Percentiles rank a stretch among this genome's conserved stretches.
Evolutionary conservation across 2,329 filamentous ascomycete species (phyloP).

Genomic region (Penicillium sp.): DNA sequence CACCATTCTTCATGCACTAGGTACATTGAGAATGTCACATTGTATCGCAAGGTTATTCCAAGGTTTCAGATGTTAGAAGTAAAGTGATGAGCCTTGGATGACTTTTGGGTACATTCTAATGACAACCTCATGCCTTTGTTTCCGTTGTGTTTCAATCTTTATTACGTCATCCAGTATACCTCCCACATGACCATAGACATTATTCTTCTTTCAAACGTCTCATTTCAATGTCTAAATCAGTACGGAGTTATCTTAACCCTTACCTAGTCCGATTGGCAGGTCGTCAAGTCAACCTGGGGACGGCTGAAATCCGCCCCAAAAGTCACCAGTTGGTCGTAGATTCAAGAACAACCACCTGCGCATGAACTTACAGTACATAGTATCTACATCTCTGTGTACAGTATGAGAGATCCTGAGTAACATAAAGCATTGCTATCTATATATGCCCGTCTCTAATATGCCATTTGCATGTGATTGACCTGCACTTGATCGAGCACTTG

Average conservation of each 20-base stretch:
- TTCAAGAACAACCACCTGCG: no score
- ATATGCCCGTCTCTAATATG: no score
- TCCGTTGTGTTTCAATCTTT: neutral
- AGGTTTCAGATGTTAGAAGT: neutral
- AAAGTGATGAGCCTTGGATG: neutral
- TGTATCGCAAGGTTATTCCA: constrained; percentile 57
- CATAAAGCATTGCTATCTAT: no score
- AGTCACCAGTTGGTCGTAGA: no score
- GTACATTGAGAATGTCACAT: constrained; percentile 27
- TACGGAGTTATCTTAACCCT: neutral
- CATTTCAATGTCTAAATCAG: constrained; percentile 25
- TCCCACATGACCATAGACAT: constrained; percentile 29
- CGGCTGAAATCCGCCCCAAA: neutral
- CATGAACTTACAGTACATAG: no score
- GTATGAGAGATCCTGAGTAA: no score
- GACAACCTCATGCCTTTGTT: neutral
- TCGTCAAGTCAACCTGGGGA: constrained; percentile 5
- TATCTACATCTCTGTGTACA: no score
- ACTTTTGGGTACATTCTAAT: neutral
- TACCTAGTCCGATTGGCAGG: constrained; percentile 11
- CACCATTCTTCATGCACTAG: constrained; percentile 1
- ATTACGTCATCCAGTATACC: no score
- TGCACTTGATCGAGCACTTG: no score
- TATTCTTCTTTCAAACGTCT: constrained; percentile 1
- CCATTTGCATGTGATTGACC: no score